These are phyloP conservation scores for Alternaria brassicicola DNA, from an alignment of 2,329 filamentous ascomycete genomes.

Conservation along the genomic window DNA sequence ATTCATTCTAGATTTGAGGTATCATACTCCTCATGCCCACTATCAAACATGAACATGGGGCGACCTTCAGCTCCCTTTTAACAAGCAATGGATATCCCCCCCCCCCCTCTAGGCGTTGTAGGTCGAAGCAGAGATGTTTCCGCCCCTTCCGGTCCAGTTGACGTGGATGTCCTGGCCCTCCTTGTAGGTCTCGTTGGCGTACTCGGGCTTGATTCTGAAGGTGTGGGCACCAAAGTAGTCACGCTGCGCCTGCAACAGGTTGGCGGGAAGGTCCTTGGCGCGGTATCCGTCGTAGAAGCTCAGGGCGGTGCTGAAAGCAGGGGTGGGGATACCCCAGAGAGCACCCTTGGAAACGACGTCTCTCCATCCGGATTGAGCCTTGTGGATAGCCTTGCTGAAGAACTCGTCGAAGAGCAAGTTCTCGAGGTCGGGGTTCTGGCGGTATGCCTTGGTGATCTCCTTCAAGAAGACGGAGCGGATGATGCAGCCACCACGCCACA, in stretches of 20 bases:
- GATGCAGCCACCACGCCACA: conserved; percentile 99
- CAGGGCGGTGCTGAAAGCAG: conserved; percentile 94
- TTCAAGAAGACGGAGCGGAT: conserved; percentile 99
- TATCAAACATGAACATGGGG: conserved; percentile 5
- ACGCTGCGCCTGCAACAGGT: conserved; percentile 97
- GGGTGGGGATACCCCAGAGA: conserved; percentile 92
- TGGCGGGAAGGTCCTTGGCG: conserved; percentile 95
- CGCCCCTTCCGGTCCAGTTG: conserved; percentile 99
- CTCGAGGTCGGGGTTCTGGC: conserved; percentile 90
- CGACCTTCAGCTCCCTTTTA: conserved; percentile 23
- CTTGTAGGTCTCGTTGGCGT: conserved; percentile 73
- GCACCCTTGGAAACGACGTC: conserved; percentile 86
- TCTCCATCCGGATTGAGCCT: conserved; percentile 70
- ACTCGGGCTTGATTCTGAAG: conserved; percentile 61
- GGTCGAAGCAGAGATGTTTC: conserved; percentile 87
- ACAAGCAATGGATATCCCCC: conserved; percentile 20
- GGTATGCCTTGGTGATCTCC: conserved; percentile 96
- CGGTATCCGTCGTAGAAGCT: conserved; percentile 99
- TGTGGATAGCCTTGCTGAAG: conserved; percentile 99
- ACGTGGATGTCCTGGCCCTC: conserved; percentile 91
- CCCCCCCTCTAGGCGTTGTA: background rate
- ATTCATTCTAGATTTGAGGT: conserved; percentile 33
- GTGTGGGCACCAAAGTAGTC: conserved; percentile 89
- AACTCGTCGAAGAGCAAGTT: conserved; percentile 99
- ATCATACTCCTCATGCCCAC: conserved; percentile 22